A percentile compares a stretch with the other conserved stretches of the same genome.
Conservation (phyloP, 257 asterid species). For the Apocynum venetum region DNA sequence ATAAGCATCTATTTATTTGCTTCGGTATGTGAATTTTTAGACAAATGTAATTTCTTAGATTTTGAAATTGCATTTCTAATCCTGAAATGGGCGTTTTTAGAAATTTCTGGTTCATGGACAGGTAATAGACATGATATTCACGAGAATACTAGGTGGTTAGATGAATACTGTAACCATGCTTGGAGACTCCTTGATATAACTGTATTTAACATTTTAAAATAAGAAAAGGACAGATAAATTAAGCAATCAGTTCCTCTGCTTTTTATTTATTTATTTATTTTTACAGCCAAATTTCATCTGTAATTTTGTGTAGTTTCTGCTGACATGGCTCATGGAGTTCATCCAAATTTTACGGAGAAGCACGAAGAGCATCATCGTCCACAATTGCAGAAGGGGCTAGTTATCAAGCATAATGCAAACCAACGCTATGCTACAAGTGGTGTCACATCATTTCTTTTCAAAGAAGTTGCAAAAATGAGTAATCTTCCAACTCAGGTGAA, state of each 20-base stretch:
- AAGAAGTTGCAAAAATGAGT: conserved; percentile 77
- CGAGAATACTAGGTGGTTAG: neutral
- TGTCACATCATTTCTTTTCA: conserved; percentile 88
- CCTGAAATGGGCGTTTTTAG: neutral
- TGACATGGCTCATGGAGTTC: conserved; percentile 99
- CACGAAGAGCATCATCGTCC: conserved; percentile 96
- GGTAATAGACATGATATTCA: neutral
- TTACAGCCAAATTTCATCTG: neutral
- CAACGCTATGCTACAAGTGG: conserved; percentile 99
- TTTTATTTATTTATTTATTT: neutral
- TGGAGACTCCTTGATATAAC: neutral
- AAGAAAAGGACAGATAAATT: neutral
- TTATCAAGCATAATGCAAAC: conserved; percentile 95
- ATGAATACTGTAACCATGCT: neutral
- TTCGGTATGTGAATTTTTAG: neutral
- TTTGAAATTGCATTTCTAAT: neutral
- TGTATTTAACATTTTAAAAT: neutral
- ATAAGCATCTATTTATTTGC: neutral
- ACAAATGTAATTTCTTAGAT: neutral
- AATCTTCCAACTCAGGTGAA: conserved; percentile 89
- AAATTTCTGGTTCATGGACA: neutral
- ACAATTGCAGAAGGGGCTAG: conserved; percentile 88
- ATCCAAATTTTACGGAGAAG: conserved; percentile 81
- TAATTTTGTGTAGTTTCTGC: conserved; percentile 69
- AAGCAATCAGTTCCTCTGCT: neutral